Evolutionary conservation across 2,329 filamentous ascomycete genomes (phyloP).

Genomic region (Neopestalotiopsis clavispora): DNA sequence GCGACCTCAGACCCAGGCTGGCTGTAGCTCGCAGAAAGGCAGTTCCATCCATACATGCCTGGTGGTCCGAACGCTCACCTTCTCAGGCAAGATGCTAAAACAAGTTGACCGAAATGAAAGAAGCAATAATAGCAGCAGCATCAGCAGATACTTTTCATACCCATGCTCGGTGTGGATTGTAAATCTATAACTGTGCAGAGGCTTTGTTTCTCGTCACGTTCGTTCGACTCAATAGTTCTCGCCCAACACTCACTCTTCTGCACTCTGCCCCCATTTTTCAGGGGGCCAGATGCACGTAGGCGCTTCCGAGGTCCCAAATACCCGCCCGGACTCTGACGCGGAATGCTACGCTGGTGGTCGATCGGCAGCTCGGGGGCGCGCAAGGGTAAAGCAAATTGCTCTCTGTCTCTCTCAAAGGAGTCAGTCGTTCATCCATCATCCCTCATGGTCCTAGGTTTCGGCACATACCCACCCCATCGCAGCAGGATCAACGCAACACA

Average conservation of each 20-base stretch:
- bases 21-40: not conserved
- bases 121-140: not conserved
- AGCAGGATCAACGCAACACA: not conserved
- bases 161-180: not conserved
- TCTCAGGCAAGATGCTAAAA: not conserved
- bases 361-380: not conserved
- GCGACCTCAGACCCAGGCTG: not conserved
- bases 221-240: not conserved
- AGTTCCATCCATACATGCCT: not conserved
- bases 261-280: conserved; percentile 1
- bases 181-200: not conserved
- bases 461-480: not conserved
- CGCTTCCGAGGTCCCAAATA: conserved; percentile 8
- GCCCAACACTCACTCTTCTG: not conserved
- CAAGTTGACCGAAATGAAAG: not conserved
- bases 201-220: not conserved
- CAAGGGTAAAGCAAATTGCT: conserved; percentile 4
- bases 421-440: not conserved
- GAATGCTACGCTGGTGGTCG: not conserved
- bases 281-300: conserved; percentile 10
- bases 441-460: not conserved
- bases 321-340: not conserved
- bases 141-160: not conserved
- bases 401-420: not conserved
- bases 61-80: not conserved